These are phyloP conservation scores for Helotiales sp. DNA, from an alignment of 2,329 filamentous ascomycete genomes.

Conservation along the genomic window DNA sequence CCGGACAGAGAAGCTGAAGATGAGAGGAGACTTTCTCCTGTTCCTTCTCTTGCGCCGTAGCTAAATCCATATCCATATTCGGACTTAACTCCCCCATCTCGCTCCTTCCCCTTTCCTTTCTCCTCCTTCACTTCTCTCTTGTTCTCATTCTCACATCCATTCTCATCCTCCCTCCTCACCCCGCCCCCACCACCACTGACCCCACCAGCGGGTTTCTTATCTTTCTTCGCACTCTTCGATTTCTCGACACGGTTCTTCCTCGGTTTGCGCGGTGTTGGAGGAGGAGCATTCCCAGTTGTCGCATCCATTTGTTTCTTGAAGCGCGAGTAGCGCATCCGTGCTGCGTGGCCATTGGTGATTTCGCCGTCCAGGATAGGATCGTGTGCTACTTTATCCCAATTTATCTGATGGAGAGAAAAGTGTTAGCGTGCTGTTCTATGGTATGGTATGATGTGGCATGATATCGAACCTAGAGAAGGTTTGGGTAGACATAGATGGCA, in stretches of 20 bases:
- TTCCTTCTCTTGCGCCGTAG: not conserved
- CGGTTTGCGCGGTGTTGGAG: slow-evolving; percentile 26
- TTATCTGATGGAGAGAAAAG: slow-evolving; percentile 47
- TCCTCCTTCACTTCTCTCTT: not conserved
- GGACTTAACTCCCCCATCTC: not conserved
- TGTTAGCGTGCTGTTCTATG: slow-evolving; percentile 16
- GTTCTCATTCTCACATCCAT: not conserved
- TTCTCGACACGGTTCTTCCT: slow-evolving; percentile 35
- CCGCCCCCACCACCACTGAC: not conserved
- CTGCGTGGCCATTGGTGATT: slow-evolving; percentile 61
- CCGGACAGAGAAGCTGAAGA: not conserved
- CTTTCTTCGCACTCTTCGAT: slow-evolving; percentile 19
- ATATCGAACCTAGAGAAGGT: not conserved
- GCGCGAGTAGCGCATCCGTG: slow-evolving; percentile 60
- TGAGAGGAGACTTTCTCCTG: not conserved
- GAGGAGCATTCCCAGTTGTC: slow-evolving; percentile 26
- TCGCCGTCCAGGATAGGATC: slow-evolving; percentile 46
- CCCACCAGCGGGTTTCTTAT: not conserved
- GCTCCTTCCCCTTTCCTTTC: slow-evolving; percentile 4
- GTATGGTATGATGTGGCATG: too few species aligned
- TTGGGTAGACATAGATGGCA: not conserved
- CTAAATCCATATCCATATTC: too few species aligned
- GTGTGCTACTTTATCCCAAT: slow-evolving; percentile 57
- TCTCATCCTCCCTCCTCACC: not conserved
- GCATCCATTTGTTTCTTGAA: slow-evolving; percentile 59